A percentile compares a stretch with the other conserved stretches of the same genome.
These are phyloP conservation scores for Daldinia decipiens DNA, from an alignment of 495 filamentous ascomycete species.

Conservation along the genomic window DNA sequence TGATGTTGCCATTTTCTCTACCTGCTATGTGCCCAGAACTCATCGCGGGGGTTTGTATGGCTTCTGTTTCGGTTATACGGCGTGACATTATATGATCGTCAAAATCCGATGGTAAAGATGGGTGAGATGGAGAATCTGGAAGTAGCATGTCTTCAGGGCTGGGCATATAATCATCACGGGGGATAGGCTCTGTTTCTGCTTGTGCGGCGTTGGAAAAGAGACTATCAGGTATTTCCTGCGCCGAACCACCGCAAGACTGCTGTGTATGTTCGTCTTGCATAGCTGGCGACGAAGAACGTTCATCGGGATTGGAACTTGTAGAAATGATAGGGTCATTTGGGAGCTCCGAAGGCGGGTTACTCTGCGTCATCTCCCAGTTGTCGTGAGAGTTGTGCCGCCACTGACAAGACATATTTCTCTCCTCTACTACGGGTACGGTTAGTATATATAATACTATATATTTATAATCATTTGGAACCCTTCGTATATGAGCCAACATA, in stretches of 20 bases:
- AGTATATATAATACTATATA: not conserved
- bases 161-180: constrained; percentile 18
- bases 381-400: constrained; percentile 30
- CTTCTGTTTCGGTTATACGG: not conserved
- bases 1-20: not conserved
- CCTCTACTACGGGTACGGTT: constrained; percentile 12
- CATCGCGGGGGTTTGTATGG: not conserved
- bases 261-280: constrained; percentile 7
- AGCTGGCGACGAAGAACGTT: constrained; percentile 32
- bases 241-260: not conserved
- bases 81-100: constrained; percentile 15
- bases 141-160: constrained; percentile 21
- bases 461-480: not conserved
- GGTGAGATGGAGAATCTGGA: constrained; percentile 8
- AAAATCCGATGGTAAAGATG: constrained; percentile 16
- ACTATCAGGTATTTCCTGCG: constrained; percentile 7
- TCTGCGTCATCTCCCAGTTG: constrained; percentile 35
- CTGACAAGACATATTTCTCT: constrained; percentile 34
- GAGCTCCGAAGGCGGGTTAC: constrained; percentile 41
- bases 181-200: constrained; percentile 37
- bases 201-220: constrained; percentile 33
- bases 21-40: not conserved
- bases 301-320: constrained; percentile 36
- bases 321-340: constrained; percentile 29
- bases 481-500: not conserved